These are phyloP conservation scores for Barnettozyma hawaiiensis DNA, from an alignment of 1,139 yeast species.

Conservation along the genomic window DNA sequence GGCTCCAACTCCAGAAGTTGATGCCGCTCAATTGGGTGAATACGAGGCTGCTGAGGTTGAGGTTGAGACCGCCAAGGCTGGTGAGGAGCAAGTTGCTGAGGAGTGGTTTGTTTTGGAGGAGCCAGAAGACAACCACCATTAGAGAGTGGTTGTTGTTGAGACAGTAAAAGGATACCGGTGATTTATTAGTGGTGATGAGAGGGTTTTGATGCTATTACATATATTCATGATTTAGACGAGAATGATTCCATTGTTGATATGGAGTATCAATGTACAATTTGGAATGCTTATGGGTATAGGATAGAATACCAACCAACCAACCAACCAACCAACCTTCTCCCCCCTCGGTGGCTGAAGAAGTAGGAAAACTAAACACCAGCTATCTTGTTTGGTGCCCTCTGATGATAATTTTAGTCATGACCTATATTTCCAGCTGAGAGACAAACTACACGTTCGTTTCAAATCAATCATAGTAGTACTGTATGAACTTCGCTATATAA, in stretches of 20 bases:
- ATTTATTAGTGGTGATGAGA: not conserved
- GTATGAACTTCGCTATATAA: not conserved
- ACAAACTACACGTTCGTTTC: too few relatives aligned
- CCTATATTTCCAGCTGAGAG: too few relatives aligned
- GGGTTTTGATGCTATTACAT: conserved; percentile 1
- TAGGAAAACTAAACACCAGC: too few relatives aligned
- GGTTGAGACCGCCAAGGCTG: conserved; percentile 42
- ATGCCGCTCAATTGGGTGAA: conserved; percentile 62
- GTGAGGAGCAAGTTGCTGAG: conserved; percentile 46
- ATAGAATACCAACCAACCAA: too few relatives aligned
- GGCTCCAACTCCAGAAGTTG: conserved; percentile 67
- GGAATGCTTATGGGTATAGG: not conserved
- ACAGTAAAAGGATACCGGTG: not conserved
- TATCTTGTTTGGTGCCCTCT: too few relatives aligned
- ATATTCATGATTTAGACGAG: conserved; percentile 5
- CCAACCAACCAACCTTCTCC: too few relatives aligned
- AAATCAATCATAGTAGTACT: not conserved
- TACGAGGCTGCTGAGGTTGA: conserved; percentile 78
- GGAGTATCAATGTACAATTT: conserved; percentile 4
- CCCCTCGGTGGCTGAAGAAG: too few relatives aligned
- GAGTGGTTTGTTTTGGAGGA: conserved; percentile 85
- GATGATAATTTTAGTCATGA: too few relatives aligned
- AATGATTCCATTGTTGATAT: conserved; percentile 3
- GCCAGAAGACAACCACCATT: conserved; percentile 57
- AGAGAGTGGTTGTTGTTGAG: conserved; percentile 18